These are phyloP conservation scores for Microbotryum silenes-acaulis DNA, from an alignment of 1,284 basidiomycete genomes.

Conservation along the genomic window DNA sequence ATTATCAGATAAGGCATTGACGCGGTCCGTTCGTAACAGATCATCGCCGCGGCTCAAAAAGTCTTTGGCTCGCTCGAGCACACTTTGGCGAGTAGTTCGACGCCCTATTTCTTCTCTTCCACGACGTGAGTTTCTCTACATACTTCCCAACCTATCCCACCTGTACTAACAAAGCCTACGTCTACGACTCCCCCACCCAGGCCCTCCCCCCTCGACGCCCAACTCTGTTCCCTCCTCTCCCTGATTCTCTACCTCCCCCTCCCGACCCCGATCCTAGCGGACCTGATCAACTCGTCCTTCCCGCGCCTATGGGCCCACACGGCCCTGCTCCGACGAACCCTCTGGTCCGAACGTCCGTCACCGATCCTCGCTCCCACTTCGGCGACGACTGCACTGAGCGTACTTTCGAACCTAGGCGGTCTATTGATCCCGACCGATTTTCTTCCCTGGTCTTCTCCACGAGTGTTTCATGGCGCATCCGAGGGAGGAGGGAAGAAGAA, in stretches of 20 bases:
- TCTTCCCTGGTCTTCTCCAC: conserved; percentile 2
- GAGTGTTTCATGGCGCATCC: not conserved
- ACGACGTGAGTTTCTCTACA: conserved; percentile 4
- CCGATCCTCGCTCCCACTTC: not conserved
- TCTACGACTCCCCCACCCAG: conserved; percentile 13
- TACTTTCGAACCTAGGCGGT: not conserved
- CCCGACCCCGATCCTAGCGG: conserved; percentile 40
- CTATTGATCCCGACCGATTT: not conserved
- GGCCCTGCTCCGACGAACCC: conserved; percentile 24
- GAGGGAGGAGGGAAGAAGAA: not conserved
- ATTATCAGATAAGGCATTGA: no score
- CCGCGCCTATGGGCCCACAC: conserved; percentile 29
- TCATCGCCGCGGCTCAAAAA: conserved; percentile 5
- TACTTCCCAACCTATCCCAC: not conserved
- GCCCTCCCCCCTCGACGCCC: conserved; percentile 39
- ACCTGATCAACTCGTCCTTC: conserved; percentile 36
- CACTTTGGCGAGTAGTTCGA: conserved; percentile 20
- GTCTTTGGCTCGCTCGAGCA: conserved; percentile 23
- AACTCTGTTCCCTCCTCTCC: conserved; percentile 41
- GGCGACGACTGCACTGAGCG: not conserved
- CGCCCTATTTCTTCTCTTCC: conserved; percentile 28
- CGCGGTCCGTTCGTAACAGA: conserved; percentile 1
- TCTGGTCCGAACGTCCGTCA: conserved; percentile 14
- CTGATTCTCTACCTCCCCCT: conserved; percentile 39
- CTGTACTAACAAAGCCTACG: not conserved